Base-by-base conservation (phyloP, 345 rosid genomes). In the Turritis glabra region DNA sequence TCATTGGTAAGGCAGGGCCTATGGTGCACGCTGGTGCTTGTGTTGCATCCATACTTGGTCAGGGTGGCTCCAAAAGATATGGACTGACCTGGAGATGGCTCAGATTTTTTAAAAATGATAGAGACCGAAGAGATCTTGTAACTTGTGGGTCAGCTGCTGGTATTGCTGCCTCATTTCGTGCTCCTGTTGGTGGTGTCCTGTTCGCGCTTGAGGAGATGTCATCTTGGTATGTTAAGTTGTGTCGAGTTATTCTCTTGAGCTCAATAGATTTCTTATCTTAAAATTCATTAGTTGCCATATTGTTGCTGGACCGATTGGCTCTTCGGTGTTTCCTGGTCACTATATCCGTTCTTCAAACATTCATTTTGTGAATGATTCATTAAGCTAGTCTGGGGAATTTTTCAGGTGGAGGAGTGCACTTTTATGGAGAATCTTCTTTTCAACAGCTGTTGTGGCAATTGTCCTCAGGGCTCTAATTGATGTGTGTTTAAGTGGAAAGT, bases 121-220 rank as follows among this genome's bases (percentile, higher is more conserved):
- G 93, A 76, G 99, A 94, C 67, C 80, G 92, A 35, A 80, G 97
- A 71, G 99, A 95, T 78, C 90, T 95, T 73, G 93, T 91, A 14
- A 90, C 99, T 22, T 95, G 96, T 60, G 99, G 97, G 47, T 82
- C 97, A 13, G 97, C 99, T 68, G 97, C 97, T 73, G 99, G 99
- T 76, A 94, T 94, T 25, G 92, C 97, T 63, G 92, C 92, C 14
- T 84, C 97, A 1, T 94, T 94, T 69, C 92, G 97, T 66, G 90
- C 97, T 58, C 99, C 97, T 0, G 96, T 94, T 23, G 97, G 97
- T 55, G 99, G 99, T 55, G 85, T 90, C 76, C 79, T 94, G 61
- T 94, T 94, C 59, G 86, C 97, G 17, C 85, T 94, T 56, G 97
- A 94, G 80, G 99, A 91, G 84, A 91, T 91, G 97, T 85, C 97